Conservation (phyloP, 441 rosid species). For the Populus trichocarpa region DNA sequence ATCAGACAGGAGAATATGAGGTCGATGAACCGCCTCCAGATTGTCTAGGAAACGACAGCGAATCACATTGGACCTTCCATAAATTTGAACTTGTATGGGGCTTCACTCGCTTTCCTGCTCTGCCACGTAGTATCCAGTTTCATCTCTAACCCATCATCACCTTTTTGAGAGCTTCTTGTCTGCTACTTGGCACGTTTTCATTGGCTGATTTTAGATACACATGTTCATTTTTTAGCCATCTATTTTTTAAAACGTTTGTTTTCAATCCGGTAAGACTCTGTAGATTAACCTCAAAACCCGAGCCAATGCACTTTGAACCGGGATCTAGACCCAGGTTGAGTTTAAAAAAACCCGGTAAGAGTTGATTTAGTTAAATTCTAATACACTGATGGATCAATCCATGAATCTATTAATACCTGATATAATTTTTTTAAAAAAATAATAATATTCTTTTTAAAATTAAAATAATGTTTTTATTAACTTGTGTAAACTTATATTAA, state of each 20-base stretch:
- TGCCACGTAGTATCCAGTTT: constrained; percentile 24
- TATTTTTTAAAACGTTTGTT: neutral
- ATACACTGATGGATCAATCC: too few relatives aligned
- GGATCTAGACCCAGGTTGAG: neutral
- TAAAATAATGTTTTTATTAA: too few relatives aligned
- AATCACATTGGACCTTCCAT: neutral
- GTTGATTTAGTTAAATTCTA: too few relatives aligned
- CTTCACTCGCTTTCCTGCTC: neutral
- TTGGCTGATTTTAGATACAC: neutral
- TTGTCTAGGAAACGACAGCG: constrained; percentile 12
- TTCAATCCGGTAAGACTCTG: neutral
- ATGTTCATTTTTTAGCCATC: neutral
- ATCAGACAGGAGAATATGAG: constrained; percentile 1
- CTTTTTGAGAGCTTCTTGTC: neutral
- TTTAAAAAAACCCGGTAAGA: too few relatives aligned
- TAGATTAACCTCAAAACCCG: neutral
- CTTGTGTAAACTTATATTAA: accelerated
- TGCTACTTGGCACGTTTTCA: constrained; percentile 1
- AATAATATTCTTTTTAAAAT: too few relatives aligned
- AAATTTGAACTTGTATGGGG: too few relatives aligned
- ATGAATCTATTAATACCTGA: too few relatives aligned
- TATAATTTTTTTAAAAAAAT: too few relatives aligned
- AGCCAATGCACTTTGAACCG: neutral
- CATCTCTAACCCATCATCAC: constrained; percentile 5
- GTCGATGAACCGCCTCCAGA: constrained; percentile 19